Base-by-base conservation (phyloP, 331 rosid genomes). In the Rosa hybrid region DNA sequence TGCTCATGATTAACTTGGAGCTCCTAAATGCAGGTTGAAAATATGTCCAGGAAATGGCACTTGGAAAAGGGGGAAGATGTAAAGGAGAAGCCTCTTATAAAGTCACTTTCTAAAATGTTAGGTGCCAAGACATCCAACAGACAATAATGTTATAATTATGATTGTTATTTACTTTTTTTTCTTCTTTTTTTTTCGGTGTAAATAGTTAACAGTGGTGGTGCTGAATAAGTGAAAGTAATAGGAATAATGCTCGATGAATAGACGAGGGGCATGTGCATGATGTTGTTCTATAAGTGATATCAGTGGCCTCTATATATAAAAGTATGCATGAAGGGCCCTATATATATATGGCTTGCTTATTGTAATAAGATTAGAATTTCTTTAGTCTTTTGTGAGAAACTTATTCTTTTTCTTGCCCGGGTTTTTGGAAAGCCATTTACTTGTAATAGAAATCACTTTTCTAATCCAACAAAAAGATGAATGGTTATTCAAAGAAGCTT, bases 31-130 rank as follows among this genome's bases (percentile, higher is more conserved):
- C 89, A 93, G 97, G 97, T 88, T 60, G 94, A 87, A 57, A 86
- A 85, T 63, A 73, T 77, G 90, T 85, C 92, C 30, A 88, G 77
- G 86, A 93, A 89, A 83, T 95, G 97, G 92, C 98, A 77, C 81
- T 42, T 87, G 71, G 93, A 90, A 80, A 85, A 81, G 82, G 78
- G 81, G 20, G 77, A 74, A 50, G 89, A 90, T 86, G 77, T 84
- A 68, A 89, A 95, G 78, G 87, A 91, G 89, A 91, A 87, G 86
- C 82, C 98, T 54, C 59, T 93, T 0, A 69, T 90, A 77, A 93
- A 87, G 83, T 90, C 91, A 72, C 90, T 93, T 63, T 77, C 94
- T 56, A 89, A 85, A 80, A 81, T 82, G 38, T 90, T 77, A 73
- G 86, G 92, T 30, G 88, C 90, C 65, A 90, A 85, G 86, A 70